These are phyloP conservation scores for Camellia oleifera DNA, from an alignment of 179 eudicot species.

Conservation along the genomic window DNA sequence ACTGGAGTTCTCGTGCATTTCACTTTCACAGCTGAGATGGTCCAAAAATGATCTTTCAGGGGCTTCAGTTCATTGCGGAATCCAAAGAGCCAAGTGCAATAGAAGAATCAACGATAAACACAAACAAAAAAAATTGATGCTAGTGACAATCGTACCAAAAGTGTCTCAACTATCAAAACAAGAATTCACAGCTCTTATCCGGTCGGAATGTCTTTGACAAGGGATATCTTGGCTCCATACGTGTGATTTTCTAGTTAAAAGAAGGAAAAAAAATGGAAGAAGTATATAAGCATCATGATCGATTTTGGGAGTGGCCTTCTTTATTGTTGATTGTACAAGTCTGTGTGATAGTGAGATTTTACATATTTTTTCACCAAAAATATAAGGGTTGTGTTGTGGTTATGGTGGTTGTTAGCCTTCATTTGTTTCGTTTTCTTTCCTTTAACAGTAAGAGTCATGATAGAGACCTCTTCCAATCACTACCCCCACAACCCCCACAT, in stretches of 20 bases:
- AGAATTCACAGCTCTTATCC: slow-evolving; percentile 71
- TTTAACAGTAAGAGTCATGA: no score
- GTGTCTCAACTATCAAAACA: slow-evolving; percentile 38
- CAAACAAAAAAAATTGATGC: slow-evolving; percentile 25
- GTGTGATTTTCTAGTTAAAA: not conserved
- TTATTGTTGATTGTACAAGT: not conserved
- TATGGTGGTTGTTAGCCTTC: not conserved
- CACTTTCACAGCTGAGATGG: slow-evolving; percentile 18
- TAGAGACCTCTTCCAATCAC: no score
- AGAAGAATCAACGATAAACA: slow-evolving; percentile 35
- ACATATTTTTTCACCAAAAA: not conserved
- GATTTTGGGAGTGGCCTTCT: not conserved
- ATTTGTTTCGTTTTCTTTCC: not conserved
- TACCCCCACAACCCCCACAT: no score
- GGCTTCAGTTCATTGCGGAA: slow-evolving; percentile 69
- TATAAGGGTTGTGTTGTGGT: not conserved
- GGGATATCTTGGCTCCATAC: slow-evolving; percentile 37
- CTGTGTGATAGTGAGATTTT: not conserved
- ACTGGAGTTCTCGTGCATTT: slow-evolving; percentile 1
- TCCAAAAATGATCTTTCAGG: slow-evolving; percentile 41
- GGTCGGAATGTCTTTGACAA: slow-evolving; percentile 57
- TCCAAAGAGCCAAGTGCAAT: slow-evolving; percentile 29
- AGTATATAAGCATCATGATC: not conserved
- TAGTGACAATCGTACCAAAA: slow-evolving; percentile 31
- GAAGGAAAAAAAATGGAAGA: not conserved